A percentile compares a stretch with the other conserved stretches of the same genome.
phyloP scores from a whole-genome alignment of 306 rosid species.

The Cotoneaster glaucophyllus region DNA sequence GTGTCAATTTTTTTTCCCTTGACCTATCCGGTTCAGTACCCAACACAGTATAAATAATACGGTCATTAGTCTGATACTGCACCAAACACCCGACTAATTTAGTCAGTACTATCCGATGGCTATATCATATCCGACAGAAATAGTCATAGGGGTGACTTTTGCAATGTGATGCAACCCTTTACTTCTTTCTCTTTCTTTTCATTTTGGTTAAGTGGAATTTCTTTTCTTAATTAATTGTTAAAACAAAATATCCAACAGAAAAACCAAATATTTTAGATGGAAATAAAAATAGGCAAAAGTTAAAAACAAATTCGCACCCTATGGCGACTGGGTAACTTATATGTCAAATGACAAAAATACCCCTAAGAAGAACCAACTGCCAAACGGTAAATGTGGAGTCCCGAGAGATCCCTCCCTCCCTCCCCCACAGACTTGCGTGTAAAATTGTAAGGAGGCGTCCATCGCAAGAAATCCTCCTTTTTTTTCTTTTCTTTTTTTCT shows the following conservation, averaged over 20 bases:
- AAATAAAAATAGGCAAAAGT: no score
- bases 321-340: background rate
- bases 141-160: no score
- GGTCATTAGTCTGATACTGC: no score
- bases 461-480: constrained; percentile 36
- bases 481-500: background rate
- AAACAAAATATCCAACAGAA: no score
- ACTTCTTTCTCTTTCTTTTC: background rate
- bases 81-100: no score
- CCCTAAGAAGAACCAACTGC: constrained; percentile 25
- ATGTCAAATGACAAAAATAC: constrained; percentile 8
- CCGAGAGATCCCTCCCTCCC: constrained; percentile 15
- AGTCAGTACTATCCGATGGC: no score
- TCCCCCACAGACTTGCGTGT: constrained; percentile 19
- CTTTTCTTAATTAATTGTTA: background rate
- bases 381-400: constrained; percentile 30
- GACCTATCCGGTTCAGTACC: no score
- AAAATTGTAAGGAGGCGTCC: constrained; percentile 41
- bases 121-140: no score
- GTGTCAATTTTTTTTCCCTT: no score
- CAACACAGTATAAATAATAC: no score
- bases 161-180: no score
- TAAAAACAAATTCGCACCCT: background rate
- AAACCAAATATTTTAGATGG: no score
- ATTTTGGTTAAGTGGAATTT: background rate